A percentile compares a stretch with the other conserved stretches of the same genome.
These are phyloP conservation scores for Zygoascus flipseniorum DNA, from an alignment of 805 yeast species.

Conservation along the genomic window DNA sequence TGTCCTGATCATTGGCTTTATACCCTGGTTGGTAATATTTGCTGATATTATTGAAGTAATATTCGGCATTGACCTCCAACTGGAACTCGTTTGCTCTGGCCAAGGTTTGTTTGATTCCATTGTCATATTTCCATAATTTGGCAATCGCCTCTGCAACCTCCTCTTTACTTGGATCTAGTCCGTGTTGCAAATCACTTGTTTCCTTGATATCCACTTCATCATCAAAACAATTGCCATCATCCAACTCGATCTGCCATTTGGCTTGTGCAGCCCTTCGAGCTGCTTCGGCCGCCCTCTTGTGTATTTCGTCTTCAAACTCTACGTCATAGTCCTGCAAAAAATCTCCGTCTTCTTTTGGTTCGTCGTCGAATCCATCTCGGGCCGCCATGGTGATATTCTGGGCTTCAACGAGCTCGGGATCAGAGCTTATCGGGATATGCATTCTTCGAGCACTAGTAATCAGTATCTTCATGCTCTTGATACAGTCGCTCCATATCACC, in stretches of 20 bases:
- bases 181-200: neutral
- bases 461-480: constrained; percentile 72
- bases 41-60: constrained; percentile 67
- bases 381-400: neutral
- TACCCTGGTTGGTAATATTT: constrained; percentile 59
- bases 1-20: constrained; percentile 71
- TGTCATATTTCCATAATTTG: constrained; percentile 60
- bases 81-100: constrained; percentile 64
- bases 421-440: constrained; percentile 59
- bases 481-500: constrained; percentile 88
- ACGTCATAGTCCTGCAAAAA: constrained; percentile 56
- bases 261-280: neutral
- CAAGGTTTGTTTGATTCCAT: constrained; percentile 45
- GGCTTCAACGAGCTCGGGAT: constrained; percentile 27
- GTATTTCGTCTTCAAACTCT: constrained; percentile 46
- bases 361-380: constrained; percentile 4
- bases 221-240: neutral
- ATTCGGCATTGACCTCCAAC: constrained; percentile 72
- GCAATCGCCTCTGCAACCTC: constrained; percentile 63
- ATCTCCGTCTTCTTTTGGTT: constrained; percentile 46
- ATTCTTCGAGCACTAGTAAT: constrained; percentile 67
- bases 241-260: neutral
- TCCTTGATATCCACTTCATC: constrained; percentile 2
- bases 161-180: neutral
- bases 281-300: neutral